A percentile compares a stretch with the other conserved stretches of the same genome.
phyloP scores from a whole-genome alignment of 2,329 filamentous ascomycete species.

The Fusarium dimerum region DNA sequence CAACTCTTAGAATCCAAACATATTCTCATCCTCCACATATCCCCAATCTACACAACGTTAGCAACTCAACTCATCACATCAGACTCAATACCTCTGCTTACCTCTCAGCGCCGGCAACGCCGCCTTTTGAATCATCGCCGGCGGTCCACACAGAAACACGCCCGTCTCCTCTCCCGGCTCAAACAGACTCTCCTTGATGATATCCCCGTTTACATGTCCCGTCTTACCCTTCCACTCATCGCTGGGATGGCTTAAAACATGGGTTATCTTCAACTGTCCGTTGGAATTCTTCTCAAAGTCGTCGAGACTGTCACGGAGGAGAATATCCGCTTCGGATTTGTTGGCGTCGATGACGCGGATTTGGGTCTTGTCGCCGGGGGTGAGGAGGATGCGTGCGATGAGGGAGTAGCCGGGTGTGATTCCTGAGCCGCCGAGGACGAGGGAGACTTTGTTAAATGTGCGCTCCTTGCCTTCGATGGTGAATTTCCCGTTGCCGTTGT shows the following conservation, averaged over 20 bases:
- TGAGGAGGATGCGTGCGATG: slow-evolving; percentile 43
- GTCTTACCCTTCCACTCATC: slow-evolving; percentile 47
- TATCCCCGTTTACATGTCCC: slow-evolving; percentile 44
- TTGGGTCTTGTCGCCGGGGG: slow-evolving; percentile 36
- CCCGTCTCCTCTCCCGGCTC: slow-evolving; percentile 41
- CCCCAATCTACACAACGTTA: slow-evolving; percentile 1
- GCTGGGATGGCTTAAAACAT: slow-evolving; percentile 47
- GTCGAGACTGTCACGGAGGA: slow-evolving; percentile 45
- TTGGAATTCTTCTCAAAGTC: slow-evolving; percentile 37
- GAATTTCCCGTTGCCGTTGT: slow-evolving; percentile 49
- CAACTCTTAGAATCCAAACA: not conserved
- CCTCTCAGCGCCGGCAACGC: slow-evolving; percentile 47
- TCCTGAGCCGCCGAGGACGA: slow-evolving; percentile 52
- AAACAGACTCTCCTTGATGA: slow-evolving; percentile 44
- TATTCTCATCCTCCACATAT: slow-evolving; percentile 1
- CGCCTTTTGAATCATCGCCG: slow-evolving; percentile 50
- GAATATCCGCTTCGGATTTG: slow-evolving; percentile 47
- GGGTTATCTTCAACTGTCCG: slow-evolving; percentile 44
- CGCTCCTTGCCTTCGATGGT: slow-evolving; percentile 42
- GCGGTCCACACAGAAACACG: slow-evolving; percentile 50
- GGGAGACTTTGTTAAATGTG: slow-evolving; percentile 45
- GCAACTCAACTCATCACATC: not conserved
- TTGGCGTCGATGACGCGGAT: slow-evolving; percentile 50
- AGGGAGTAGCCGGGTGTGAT: slow-evolving; percentile 55
- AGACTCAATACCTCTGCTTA: not conserved